Base-by-base conservation (phyloP, 2,329 filamentous ascomycete species). In the Aureobasidium melanogenum region DNA sequence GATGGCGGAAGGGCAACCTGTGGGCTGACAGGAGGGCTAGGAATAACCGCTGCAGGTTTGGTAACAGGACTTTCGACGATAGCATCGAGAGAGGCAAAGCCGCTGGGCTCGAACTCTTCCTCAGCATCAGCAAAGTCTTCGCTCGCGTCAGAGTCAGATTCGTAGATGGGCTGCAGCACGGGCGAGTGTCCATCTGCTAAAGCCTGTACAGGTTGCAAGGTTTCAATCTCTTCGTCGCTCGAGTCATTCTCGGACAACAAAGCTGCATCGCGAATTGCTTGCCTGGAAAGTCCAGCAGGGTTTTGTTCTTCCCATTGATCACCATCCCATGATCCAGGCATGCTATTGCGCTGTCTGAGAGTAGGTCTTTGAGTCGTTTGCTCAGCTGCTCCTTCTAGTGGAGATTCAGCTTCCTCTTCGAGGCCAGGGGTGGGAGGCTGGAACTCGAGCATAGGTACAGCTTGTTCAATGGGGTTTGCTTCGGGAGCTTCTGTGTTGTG, bases 51-150 rank as follows among this genome's bases (percentile, higher is more conserved):
- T 19, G 64, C 50, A 10, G 66, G 47, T 19, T 63, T 59, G 6
- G 69, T 64, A 1, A 77, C 67, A 3, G 87, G 84, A 50, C 80
- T 84, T 22, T 86, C 82, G 1, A 90, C 80, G 9, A 91, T 82
- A 12, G 88, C 88, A 71, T 91, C 82, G 8, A 92, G 77, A 5
- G 88, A 91, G 68, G 84, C 79, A 67, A 90, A 92, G 0, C 86
- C 88, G 50, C 83, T 82, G 2, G 81, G 82, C 41, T 88, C 85
- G 4, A 79, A 69, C 15, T 91, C 87, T 72, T 92, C 89, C 59
- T 87, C 87, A 1, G 88, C 88, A 72, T 92, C 89, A 65, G 86
- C 90, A 69, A 89, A 92, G 26, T 89, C 80, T 63, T 82, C 86
- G 54, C 75, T 77, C 15, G 75, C 75, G 60, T 85, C 83, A 10